phyloP scores from a whole-genome alignment of 2,329 filamentous ascomycete species.

The Botrytis squamosa region DNA sequence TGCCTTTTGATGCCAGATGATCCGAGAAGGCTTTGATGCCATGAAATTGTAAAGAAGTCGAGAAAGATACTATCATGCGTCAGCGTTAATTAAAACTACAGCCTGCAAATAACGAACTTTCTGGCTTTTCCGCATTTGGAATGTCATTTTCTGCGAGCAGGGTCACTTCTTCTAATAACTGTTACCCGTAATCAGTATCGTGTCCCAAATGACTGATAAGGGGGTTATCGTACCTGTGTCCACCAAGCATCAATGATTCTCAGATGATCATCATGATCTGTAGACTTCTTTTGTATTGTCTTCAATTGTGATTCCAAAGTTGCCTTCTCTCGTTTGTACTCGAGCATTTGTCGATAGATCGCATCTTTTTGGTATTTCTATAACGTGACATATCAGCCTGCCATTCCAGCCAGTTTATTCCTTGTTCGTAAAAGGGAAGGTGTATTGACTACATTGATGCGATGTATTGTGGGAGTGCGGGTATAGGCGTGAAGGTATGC shows the following conservation, averaged over 20 bases:
- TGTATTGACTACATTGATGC: conserved; percentile 22
- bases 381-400: conserved; percentile 38
- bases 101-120: conserved; percentile 4
- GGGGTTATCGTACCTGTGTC: conserved; percentile 66
- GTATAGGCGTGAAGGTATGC: conserved; percentile 37
- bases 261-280: conserved; percentile 89
- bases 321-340: conserved; percentile 88
- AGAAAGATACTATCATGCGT: conserved; percentile 51
- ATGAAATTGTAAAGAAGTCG: conserved; percentile 60
- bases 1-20: conserved; percentile 74
- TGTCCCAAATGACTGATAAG: conserved; percentile 3
- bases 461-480: conserved; percentile 30
- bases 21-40: conserved; percentile 72
- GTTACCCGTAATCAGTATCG: conserved; percentile 26
- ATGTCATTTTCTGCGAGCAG: conserved; percentile 54
- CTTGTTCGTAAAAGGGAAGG: conserved; percentile 28
- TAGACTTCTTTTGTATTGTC: conserved; percentile 73
- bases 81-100: conserved; percentile 18
- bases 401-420: conserved; percentile 43
- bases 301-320: conserved; percentile 78
- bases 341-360: conserved; percentile 95
- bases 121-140: conserved; percentile 42
- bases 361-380: conserved; percentile 94
- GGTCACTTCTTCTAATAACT: conserved; percentile 65
- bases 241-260: conserved; percentile 92